phyloP scores from a whole-genome alignment of 495 filamentous ascomycete species.

The Astrothelium macrocarpum region DNA sequence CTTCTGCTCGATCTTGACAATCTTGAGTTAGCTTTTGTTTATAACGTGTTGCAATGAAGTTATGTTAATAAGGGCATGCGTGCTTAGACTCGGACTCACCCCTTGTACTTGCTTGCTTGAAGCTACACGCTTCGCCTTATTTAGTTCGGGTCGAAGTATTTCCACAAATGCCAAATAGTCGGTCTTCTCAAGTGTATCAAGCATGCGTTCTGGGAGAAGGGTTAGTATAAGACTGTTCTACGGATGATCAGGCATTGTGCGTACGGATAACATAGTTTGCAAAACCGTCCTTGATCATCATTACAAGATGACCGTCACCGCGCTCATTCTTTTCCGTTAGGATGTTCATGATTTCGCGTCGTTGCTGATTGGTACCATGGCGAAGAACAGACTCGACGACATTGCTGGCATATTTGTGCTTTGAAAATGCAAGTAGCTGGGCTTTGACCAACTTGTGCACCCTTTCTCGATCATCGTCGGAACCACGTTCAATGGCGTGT shows the following conservation, averaged over 20 bases:
- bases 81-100: conserved; percentile 4
- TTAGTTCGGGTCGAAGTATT: conserved; percentile 63
- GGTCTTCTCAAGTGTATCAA: conserved; percentile 54
- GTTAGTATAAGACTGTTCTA: conserved; percentile 30
- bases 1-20: conserved; percentile 31
- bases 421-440: conserved; percentile 64
- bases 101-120: conserved; percentile 66
- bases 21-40: conserved; percentile 1
- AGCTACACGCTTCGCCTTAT: conserved; percentile 59
- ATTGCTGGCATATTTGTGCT: conserved; percentile 95
- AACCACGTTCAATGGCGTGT: conserved; percentile 79
- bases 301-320: conserved; percentile 57
- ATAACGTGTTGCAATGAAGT: conserved; percentile 13
- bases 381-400: conserved; percentile 93
- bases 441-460: conserved; percentile 66
- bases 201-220: conserved; percentile 58
- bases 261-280: conserved; percentile 97
- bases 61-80: background rate
- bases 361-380: conserved; percentile 59
- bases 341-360: conserved; percentile 57
- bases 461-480: conserved; percentile 59
- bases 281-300: conserved; percentile 81
- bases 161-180: conserved; percentile 61
- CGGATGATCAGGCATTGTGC: conserved; percentile 30
- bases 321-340: conserved; percentile 52